Conservation (phyloP, 768 basidiomycete genomes). For the Suillus fuscotomentosus region DNA sequence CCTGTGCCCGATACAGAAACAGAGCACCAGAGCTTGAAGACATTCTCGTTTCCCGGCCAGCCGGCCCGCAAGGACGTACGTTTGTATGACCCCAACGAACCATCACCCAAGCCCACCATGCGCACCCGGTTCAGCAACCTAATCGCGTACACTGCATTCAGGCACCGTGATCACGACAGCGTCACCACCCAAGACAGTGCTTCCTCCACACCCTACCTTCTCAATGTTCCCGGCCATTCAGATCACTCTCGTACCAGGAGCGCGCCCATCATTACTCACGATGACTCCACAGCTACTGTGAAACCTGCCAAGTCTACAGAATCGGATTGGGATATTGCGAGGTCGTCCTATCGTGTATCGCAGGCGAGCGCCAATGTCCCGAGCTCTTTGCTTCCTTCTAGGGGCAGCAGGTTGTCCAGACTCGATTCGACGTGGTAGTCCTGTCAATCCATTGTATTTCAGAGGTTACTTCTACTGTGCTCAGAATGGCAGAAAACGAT, state of each 20-base stretch:
- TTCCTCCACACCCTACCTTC: background rate
- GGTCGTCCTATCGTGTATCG: background rate
- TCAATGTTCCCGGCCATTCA: background rate
- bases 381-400: background rate
- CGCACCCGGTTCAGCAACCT: conserved; percentile 5
- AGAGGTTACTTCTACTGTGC: background rate
- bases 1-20: background rate
- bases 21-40: background rate
- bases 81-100: background rate
- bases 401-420: background rate
- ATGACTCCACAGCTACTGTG: too few relatives aligned
- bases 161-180: conserved; percentile 7
- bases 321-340: background rate
- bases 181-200: conserved; percentile 5
- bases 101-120: background rate
- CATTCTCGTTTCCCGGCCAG: background rate
- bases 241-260: conserved; percentile 4
- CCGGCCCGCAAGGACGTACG: background rate
- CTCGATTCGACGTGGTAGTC: background rate
- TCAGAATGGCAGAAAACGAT: background rate
- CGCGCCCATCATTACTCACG: background rate
- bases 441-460: background rate
- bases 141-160: background rate
- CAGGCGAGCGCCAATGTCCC: background rate
- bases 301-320: background rate